Conservation (phyloP, 352 stramenopile genomes). For the Pythium monospermum region DNA sequence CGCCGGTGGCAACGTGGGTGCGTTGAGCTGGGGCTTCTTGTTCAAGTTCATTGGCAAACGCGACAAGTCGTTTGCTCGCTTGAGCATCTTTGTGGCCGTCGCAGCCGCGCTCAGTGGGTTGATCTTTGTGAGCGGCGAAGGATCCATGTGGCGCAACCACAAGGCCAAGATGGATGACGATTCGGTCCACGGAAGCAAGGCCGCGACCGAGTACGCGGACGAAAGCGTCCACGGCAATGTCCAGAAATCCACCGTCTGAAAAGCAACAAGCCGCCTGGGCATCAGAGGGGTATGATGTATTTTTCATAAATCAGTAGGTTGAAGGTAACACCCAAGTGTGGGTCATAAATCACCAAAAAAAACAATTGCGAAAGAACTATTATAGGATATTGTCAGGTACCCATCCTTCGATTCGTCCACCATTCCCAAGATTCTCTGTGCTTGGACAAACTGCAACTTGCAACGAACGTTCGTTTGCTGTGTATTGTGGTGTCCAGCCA, state of each 20-base stretch:
- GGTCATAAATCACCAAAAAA: neutral
- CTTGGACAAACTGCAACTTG: too few species aligned
- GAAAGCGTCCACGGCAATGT: neutral
- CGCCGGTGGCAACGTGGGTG: slow-evolving; percentile 44
- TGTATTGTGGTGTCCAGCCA: too few species aligned
- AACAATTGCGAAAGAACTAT: too few species aligned
- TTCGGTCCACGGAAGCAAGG: neutral
- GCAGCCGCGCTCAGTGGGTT: neutral
- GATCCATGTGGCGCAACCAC: neutral
- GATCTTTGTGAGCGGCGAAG: neutral
- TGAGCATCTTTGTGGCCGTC: neutral
- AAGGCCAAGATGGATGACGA: neutral
- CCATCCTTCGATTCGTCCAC: too few species aligned
- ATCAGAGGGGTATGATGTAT: too few species aligned
- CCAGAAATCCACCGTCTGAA: neutral
- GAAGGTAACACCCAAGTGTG: neutral
- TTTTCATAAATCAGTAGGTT: slow-evolving; percentile 1
- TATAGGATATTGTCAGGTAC: too few species aligned
- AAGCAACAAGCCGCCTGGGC: too few species aligned
- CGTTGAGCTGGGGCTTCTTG: slow-evolving; percentile 1
- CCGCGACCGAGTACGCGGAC: neutral
- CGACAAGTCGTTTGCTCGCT: neutral
- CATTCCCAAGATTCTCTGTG: too few species aligned
- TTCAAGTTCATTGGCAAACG: slow-evolving; percentile 3
- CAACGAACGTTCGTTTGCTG: too few species aligned